Base-by-base conservation (phyloP, 768 basidiomycete genomes). In the Exidia glandulosa region DNA sequence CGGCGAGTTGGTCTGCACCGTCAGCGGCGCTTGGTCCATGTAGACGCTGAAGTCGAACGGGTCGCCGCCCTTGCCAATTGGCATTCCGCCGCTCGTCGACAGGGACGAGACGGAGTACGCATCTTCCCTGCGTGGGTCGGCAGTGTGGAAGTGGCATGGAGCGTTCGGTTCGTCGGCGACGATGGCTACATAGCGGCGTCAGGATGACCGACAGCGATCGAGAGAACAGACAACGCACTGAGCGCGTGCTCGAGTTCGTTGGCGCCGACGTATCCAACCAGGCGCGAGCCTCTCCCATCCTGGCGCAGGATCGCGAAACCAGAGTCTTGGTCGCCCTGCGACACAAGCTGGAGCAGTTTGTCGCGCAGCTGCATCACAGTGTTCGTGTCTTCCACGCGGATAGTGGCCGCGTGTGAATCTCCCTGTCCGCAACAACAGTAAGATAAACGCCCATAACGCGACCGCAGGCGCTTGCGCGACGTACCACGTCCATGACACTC, bases 181-280 rank as follows among this genome's bases (percentile, higher is more conserved):
- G 41, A 90, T 79, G 60, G 79, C 88, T 91, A 23, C 32, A 41
- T 2, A 57, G 16, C 16, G 50, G 48, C 47, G 19, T 60, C 7
- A 48, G 14, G n/a, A 19, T 23, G 10, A 9, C 12, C 13, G 36
- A n/a, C 31, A 37, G 23, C 48, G 23, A n/a, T 32, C 19, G 10
- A 59, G n/a, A 52, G 59, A 29, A 47, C 31, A 58, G 31, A 25
- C 13, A 2, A 77, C 85, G 58, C 70, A 92, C 89, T 81, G 3
- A 99, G 74, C 4, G 91, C 94, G 71, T 98, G 93, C 67, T 96
- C 93, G 14, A 99, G 81, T 72, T 99, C 96, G 66, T 87, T 94
- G 31, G 85, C 82, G 0, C 93, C 92, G 61, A 98, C 87, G 69
- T 94, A 94, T 6, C 94, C 96, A 36, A 90, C 79, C 77, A 96